Conservation (phyloP, 176 grass and related monocot genomes). For the Sorghum bicolor region Sorghum_bicolor_NCBIv3 NC_012873.2:50112501-50113000, state of each 20-base stretch:
- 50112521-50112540: not conserved
- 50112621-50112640: not conserved
- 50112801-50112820: constrained; percentile 26
- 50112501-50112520: not conserved
- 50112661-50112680: not conserved
- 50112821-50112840: constrained; percentile 13
- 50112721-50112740: not conserved
- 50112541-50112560: not conserved
- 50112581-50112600: not conserved
- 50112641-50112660: not conserved
- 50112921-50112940: not conserved
- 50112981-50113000: not conserved
- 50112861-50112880: not conserved
- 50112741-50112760: not conserved
- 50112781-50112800: not conserved
- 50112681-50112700: not conserved
- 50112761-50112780: not conserved
- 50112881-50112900: not conserved
- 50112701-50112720: not conserved
- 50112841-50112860: not conserved
- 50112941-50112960: not conserved
- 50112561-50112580: not conserved
- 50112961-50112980: not conserved
- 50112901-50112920: not conserved
- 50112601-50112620: too few relatives aligned